Percentiles rank a stretch among this genome's conserved stretches.
These are phyloP conservation scores for Sclerotinia trifoliorum DNA, from an alignment of 2,329 filamentous ascomycete genomes.

Conservation along the genomic window DNA sequence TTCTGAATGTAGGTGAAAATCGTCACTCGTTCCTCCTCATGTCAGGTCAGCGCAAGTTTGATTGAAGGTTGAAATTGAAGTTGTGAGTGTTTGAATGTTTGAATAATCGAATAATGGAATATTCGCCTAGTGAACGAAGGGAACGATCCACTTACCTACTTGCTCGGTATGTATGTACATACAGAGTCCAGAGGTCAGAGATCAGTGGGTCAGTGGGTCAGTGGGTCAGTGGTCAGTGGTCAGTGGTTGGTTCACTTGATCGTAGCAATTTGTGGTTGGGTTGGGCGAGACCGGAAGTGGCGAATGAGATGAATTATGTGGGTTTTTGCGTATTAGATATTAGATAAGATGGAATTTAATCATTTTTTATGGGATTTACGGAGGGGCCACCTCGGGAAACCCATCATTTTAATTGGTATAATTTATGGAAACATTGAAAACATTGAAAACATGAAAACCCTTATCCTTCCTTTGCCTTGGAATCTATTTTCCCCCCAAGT, in stretches of 20 bases:
- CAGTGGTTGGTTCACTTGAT: background rate
- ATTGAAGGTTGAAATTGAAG: background rate
- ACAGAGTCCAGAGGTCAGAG: background rate
- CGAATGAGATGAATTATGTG: constrained; percentile 6
- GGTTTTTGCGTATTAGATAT: background rate
- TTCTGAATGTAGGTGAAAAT: background rate
- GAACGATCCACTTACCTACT: background rate
- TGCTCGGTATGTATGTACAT: no score
- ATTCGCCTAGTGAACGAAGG: background rate
- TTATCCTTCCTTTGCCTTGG: background rate
- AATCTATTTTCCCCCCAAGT: background rate
- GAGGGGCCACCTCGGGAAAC: background rate
- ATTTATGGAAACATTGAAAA: background rate
- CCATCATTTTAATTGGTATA: background rate
- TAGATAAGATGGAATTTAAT: constrained; percentile 7
- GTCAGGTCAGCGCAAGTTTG: background rate
- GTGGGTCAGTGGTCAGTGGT: no score
- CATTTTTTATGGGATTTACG: constrained; percentile 1
- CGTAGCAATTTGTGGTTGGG: background rate
- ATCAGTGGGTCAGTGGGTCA: no score
- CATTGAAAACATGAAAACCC: no score
- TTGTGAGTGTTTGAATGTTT: background rate
- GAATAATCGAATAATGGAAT: constrained; percentile 2
- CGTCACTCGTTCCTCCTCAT: background rate
- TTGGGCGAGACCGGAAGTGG: constrained; percentile 14